A percentile compares a stretch with the other conserved stretches of the same genome.
phyloP scores from a whole-genome alignment of 73 alveolate species.

The Urostyla sp. region DNA sequence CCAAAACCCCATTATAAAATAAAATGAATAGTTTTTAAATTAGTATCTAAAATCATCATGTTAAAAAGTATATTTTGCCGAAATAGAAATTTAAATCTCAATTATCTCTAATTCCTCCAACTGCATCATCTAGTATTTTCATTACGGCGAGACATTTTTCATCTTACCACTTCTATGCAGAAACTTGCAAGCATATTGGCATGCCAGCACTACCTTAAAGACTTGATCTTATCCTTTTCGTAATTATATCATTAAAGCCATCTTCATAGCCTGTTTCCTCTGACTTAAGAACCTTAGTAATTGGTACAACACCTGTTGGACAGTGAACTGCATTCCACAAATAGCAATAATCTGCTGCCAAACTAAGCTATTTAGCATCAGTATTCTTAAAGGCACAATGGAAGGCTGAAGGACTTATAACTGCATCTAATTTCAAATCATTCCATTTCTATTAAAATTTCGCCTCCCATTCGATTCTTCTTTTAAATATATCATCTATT shows the following conservation, averaged over 20 bases:
- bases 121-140: constrained; percentile 57
- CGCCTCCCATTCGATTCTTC: constrained; percentile 11
- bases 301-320: constrained; percentile 46
- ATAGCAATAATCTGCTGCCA: background rate
- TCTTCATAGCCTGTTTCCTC: constrained; percentile 35
- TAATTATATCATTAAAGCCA: constrained; percentile 12
- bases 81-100: no score
- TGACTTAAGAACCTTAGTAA: constrained; percentile 1
- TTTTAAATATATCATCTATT: constrained; percentile 11
- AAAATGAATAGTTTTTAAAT: no score
- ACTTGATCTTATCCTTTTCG: background rate
- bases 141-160: constrained; percentile 77
- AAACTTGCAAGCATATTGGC: constrained; percentile 84
- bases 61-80: no score
- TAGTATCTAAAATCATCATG: no score
- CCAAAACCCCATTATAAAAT: no score
- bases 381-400: constrained; percentile 10
- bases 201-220: constrained; percentile 80
- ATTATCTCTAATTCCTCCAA: no score
- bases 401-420: constrained; percentile 19
- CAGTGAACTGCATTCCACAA: constrained; percentile 7
- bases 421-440: constrained; percentile 24
- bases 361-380: constrained; percentile 13
- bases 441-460: constrained; percentile 35
- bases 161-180: constrained; percentile 76